phyloP scores from a whole-genome alignment of 2,329 filamentous ascomycete genomes.

The Chrysoporthe austroafricana region DNA sequence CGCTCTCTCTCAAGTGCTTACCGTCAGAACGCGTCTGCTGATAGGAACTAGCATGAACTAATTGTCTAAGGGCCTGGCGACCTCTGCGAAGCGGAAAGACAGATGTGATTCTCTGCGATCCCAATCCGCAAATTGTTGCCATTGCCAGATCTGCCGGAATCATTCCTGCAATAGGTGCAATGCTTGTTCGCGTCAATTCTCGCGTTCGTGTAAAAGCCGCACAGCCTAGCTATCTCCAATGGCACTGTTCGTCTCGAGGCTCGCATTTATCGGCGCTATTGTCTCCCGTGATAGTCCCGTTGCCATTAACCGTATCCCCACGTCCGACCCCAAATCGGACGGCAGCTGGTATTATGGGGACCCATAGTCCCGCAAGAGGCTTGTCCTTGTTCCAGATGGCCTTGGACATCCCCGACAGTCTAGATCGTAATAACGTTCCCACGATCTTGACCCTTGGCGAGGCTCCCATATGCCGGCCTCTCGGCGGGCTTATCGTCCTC shows the following conservation, averaged over 20 bases:
- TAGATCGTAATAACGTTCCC: constrained; percentile 16
- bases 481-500: constrained; percentile 3
- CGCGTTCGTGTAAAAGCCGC: neutral
- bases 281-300: constrained; percentile 4
- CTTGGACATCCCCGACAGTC: neutral
- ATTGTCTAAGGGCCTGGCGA: neutral
- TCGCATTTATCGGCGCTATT: neutral
- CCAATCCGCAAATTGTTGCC: neutral
- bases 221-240: neutral
- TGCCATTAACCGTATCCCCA: constrained; percentile 6
- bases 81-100: neutral
- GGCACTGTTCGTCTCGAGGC: neutral
- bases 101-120: neutral
- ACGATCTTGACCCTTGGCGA: constrained; percentile 10
- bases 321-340: neutral
- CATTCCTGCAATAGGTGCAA: neutral
- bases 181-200: neutral
- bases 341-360: constrained; percentile 18
- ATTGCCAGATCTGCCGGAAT: neutral
- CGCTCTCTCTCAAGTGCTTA: neutral
- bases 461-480: constrained; percentile 21
- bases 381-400: neutral
- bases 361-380: neutral
- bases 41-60: neutral
- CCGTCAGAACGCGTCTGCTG: neutral